Percentiles rank a stretch among this genome's conserved stretches.
phyloP scores from a whole-genome alignment of 2,329 filamentous ascomycete species.

The Diaporthe velutina region DNA sequence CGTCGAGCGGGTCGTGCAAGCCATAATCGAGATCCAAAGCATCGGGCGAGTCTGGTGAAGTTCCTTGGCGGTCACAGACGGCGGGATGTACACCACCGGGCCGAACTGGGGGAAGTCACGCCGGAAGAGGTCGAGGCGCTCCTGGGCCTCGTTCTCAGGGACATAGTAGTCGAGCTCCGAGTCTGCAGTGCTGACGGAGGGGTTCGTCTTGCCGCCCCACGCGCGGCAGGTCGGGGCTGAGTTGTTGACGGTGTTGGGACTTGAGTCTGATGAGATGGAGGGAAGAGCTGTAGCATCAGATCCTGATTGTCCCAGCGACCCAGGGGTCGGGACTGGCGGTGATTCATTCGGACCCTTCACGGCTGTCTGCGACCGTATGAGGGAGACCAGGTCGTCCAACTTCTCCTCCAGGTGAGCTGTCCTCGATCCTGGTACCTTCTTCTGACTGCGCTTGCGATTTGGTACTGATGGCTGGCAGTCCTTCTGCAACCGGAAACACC shows the following conservation, averaged over 20 bases:
- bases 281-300: conserved; percentile 15
- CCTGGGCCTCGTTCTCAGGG: conserved; percentile 51
- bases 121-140: conserved; percentile 56
- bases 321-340: background rate
- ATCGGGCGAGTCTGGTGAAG: conserved; percentile 58
- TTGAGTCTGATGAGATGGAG: conserved; percentile 33
- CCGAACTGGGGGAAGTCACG: conserved; percentile 55
- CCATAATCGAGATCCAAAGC: conserved; percentile 63
- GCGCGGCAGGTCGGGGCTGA: background rate
- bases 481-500: conserved; percentile 61
- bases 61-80: conserved; percentile 51
- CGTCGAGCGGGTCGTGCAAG: conserved; percentile 58
- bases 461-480: conserved; percentile 60
- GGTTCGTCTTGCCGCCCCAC: conserved; percentile 10
- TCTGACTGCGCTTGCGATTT: conserved; percentile 53
- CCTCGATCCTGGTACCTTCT: conserved; percentile 51
- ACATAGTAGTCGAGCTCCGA: conserved; percentile 23
- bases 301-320: background rate
- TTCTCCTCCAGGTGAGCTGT: conserved; percentile 63
- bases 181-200: background rate
- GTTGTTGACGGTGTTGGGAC: conserved; percentile 9
- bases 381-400: conserved; percentile 61
- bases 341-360: background rate
- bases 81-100: conserved; percentile 58
- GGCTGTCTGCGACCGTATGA: conserved; percentile 50